These are phyloP conservation scores for Primulina eburnea DNA, from an alignment of 257 asterid species.

Conservation along the genomic window DNA sequence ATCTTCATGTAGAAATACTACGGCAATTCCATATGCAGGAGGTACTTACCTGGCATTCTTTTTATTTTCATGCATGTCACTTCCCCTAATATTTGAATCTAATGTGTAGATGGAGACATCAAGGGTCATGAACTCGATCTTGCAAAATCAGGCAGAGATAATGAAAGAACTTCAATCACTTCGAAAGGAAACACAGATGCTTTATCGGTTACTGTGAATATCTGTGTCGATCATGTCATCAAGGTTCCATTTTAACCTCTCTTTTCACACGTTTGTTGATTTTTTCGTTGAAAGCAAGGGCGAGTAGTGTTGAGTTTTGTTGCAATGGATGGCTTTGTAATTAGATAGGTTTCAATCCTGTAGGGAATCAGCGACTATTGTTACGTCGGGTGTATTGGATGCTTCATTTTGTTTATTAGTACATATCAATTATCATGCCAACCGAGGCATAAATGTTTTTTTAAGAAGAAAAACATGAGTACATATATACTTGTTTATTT, in stretches of 20 bases:
- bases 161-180: constrained; percentile 75
- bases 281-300: background rate
- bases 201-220: constrained; percentile 58
- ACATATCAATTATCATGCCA: background rate
- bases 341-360: background rate
- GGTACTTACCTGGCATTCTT: constrained; percentile 40
- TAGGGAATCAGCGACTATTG: background rate
- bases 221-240: constrained; percentile 5
- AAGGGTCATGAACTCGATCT: constrained; percentile 44
- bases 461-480: no score
- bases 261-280: background rate
- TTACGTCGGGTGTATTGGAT: background rate
- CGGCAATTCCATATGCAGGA: constrained; percentile 93
- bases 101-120: constrained; percentile 72
- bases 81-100: constrained; percentile 20
- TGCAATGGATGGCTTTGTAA: background rate
- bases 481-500: no score
- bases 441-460: background rate
- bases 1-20: constrained; percentile 79
- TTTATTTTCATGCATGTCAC: background rate
- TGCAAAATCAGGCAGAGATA: constrained; percentile 79
- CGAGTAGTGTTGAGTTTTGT: background rate
- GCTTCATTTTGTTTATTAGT: background rate
- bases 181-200: constrained; percentile 74
- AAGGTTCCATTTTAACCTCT: background rate